Conservation (phyloP, 805 yeast genomes). For the Hanseniaspora guilliermondii region DNA sequence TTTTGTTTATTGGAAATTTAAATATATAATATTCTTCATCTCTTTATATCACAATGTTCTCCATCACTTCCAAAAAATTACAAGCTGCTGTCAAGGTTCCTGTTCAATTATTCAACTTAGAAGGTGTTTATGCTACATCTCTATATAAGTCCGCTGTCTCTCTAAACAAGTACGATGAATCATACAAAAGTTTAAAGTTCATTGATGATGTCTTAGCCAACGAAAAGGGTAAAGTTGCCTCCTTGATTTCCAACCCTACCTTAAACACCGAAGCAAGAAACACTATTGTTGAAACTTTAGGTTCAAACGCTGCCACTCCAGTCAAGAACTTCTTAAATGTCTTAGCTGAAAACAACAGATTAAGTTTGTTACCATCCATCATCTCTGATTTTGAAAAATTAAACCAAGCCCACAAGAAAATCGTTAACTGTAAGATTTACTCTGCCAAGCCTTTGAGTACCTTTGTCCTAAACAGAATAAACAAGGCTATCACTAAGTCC, state of each 20-base stretch:
- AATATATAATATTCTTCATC: background rate
- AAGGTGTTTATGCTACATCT: slow-evolving; percentile 95
- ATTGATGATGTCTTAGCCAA: slow-evolving; percentile 40
- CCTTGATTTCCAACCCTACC: slow-evolving; percentile 69
- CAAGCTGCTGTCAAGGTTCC: slow-evolving; percentile 74
- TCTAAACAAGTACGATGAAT: slow-evolving; percentile 60
- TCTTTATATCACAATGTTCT: slow-evolving; percentile 32
- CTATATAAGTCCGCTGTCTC: slow-evolving; percentile 83
- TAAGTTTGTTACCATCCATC: slow-evolving; percentile 53
- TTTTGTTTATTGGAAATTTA: no score
- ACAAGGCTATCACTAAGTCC: slow-evolving; percentile 65
- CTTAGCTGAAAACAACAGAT: slow-evolving; percentile 89
- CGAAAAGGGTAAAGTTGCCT: slow-evolving; percentile 50
- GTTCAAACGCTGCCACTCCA: slow-evolving; percentile 27
- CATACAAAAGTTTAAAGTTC: slow-evolving; percentile 50
- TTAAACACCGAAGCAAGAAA: slow-evolving; percentile 63
- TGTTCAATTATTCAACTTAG: slow-evolving; percentile 85
- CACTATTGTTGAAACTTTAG: slow-evolving; percentile 50
- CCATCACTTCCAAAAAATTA: slow-evolving; percentile 56
- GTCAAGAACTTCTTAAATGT: slow-evolving; percentile 71
- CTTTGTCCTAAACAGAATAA: slow-evolving; percentile 63
- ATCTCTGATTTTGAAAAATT: slow-evolving; percentile 61
- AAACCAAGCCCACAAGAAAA: slow-evolving; percentile 80
- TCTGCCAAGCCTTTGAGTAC: slow-evolving; percentile 76
- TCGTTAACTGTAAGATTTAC: slow-evolving; percentile 86